Conservation (phyloP, 108 stramenopile genomes). For the Skeletonema costatum region DNA sequence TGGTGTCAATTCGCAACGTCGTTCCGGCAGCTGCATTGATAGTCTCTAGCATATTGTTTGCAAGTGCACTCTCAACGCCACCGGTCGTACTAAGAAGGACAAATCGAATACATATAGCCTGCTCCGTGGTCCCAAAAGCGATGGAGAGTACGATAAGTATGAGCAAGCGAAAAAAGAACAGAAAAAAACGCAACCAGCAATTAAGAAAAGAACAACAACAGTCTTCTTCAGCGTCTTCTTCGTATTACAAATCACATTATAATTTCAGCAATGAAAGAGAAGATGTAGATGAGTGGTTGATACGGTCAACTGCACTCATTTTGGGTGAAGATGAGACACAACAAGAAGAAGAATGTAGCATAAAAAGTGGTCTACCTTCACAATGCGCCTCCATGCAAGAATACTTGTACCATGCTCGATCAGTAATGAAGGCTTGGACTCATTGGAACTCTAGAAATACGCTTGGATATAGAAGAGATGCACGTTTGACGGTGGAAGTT, state of each 20-base stretch:
- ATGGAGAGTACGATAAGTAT: neutral
- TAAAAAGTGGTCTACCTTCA: neutral
- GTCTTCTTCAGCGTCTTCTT: neutral
- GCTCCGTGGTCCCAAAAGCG: neutral
- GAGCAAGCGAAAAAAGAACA: neutral
- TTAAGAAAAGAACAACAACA: neutral
- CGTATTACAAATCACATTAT: neutral
- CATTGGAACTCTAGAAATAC: slow-evolving; percentile 6
- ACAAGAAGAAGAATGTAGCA: neutral
- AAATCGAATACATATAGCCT: neutral
- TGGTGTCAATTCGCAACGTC: neutral
- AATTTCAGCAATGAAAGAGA: neutral
- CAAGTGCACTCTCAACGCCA: neutral
- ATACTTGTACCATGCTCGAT: slow-evolving; percentile 17
- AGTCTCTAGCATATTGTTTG: neutral
- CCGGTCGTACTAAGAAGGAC: neutral
- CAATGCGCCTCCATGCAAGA: slow-evolving; percentile 7
- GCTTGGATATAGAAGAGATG: neutral
- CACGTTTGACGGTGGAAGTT: slow-evolving; percentile 2
- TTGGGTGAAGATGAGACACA: slow-evolving; percentile 8
- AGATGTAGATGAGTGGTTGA: slow-evolving; percentile 9
- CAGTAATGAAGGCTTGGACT: slow-evolving; percentile 23
- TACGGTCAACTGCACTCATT: slow-evolving; percentile 8
- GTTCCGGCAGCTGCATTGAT: neutral
- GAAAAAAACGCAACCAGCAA: neutral